A percentile compares a stretch with the other conserved stretches of the same genome.
Evolutionary conservation across 164 flowering plant genomes (phyloP).

Genomic region (Magnolia sinica): DNA sequence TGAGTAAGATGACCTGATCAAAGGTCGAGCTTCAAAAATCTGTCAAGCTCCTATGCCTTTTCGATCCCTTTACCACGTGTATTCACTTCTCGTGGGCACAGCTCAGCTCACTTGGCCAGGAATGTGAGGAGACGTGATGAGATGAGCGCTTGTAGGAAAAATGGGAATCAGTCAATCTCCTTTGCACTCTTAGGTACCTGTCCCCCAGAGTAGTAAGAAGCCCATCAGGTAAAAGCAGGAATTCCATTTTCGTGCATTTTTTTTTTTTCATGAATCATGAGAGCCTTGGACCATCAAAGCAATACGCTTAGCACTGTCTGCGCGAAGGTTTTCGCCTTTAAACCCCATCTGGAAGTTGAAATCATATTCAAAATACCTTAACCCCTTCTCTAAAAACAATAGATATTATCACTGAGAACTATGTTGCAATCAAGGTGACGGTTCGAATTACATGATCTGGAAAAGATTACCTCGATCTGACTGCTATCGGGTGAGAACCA

Average conservation of each 20-base stretch:
- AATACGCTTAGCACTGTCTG: conserved; percentile 82
- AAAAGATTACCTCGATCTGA: conserved; percentile 57
- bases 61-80: conserved; percentile 6
- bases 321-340: conserved; percentile 70
- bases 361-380: conserved; percentile 32
- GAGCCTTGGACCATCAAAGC: conserved; percentile 77
- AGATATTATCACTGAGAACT: not conserved
- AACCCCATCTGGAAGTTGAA: conserved; percentile 67
- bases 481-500: conserved; percentile 73
- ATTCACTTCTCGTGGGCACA: not conserved
- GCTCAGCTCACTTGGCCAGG: conserved; percentile 13
- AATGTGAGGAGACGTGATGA: not conserved
- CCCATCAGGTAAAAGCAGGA: conserved; percentile 50
- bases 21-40: conserved; percentile 10
- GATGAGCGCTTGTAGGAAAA: conserved; percentile 21
- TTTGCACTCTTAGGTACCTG: conserved; percentile 58
- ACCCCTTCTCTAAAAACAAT: conserved; percentile 15
- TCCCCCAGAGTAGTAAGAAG: conserved; percentile 57
- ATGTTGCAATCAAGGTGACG: not conserved
- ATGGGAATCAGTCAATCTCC: conserved; percentile 42
- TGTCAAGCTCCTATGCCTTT: conserved; percentile 9
- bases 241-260: conserved; percentile 33
- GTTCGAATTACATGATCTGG: not conserved
- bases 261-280: conserved; percentile 64
- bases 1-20: conserved; percentile 19